Evolutionary conservation across 2,329 filamentous ascomycete genomes (phyloP), one percentile per base, ranked within the genome.

Genomic region (Nemania abortiva): DNA sequence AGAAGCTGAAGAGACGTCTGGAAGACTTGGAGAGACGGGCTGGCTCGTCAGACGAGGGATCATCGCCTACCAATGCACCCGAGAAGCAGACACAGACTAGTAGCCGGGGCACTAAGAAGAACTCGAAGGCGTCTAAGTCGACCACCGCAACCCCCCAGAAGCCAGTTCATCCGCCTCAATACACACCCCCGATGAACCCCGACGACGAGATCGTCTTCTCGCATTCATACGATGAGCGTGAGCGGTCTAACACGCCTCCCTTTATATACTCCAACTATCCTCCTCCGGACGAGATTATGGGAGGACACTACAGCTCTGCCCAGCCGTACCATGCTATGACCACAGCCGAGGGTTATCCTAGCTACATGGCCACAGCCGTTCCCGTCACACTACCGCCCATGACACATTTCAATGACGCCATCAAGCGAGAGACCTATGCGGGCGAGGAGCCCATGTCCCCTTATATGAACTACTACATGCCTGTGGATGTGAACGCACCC

Each of bases 1-100:
- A 95, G 89, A 95, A 95, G 89, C 90, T 95, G 76, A 95, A 96
- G 91, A 92, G 91, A 85, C 90, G 92, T 77, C 86, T 96, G 78
- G 92, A 95, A 85, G 92, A 95, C 79, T 88, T 95, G 75, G 92
- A 95, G 86, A 89, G 91, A 78, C 88, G 92, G 73, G 92, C 92
- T 67, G 91, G 90, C 54, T 83, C 84, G 56, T 83, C 84, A 84
- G 89, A 72, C 55, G 77, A 77, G 52, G 77, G 76, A 37, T 74
- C 77, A 20, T 76, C 76, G 20, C 75, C 76, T 7, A 74, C 77
- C 24, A 49, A 79, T 60, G 81, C 82, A 59, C 69, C 79, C 11
- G 81, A 84, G 73, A 82, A 81, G 74, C 79, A 80, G 72, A 66
- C 77, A 54, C 76, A 78, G 74, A 70, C 78, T 76, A 80, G 75